These are phyloP conservation scores for Emergomyces pasteurianus DNA, from an alignment of 2,329 filamentous ascomycete genomes.

Conservation along the genomic window DNA sequence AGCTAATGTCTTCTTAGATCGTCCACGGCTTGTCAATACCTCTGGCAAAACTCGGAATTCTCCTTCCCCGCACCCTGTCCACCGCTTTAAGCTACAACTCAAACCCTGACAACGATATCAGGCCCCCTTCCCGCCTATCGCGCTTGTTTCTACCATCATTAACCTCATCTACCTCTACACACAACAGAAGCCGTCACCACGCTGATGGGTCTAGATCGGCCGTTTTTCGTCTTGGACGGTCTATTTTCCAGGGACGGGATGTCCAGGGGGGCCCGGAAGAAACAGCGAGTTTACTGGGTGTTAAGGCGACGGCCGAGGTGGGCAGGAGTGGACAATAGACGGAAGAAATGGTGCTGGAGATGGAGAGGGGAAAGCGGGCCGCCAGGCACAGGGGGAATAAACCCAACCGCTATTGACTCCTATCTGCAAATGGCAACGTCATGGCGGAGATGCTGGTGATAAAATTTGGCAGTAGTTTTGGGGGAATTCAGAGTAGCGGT, in stretches of 20 bases:
- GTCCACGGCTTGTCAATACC: constrained; percentile 77
- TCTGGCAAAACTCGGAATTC: constrained; percentile 40
- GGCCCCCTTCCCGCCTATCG: not conserved
- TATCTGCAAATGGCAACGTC: not conserved
- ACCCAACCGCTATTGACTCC: no score
- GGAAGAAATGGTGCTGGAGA: not conserved
- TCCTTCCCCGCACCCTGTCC: constrained; percentile 36
- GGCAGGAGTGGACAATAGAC: not conserved
- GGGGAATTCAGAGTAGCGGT: not conserved
- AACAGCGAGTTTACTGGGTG: not conserved
- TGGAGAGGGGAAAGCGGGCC: not conserved
- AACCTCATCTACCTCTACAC: not conserved
- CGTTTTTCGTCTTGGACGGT: constrained; percentile 6
- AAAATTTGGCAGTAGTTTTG: not conserved
- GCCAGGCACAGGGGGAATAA: no score
- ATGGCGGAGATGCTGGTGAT: not conserved
- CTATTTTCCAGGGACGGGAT: constrained; percentile 4
- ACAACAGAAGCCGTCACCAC: not conserved
- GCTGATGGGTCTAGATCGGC: constrained; percentile 4
- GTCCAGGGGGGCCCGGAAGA: not conserved
- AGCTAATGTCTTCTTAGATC: constrained; percentile 35
- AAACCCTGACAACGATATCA: constrained; percentile 11
- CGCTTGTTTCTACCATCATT: not conserved
- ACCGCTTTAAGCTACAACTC: constrained; percentile 32
- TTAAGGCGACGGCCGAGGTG: not conserved